Evolutionary conservation across 2,329 filamentous ascomycete species (phyloP).

Genomic region (Cordyceps farinosa): DNA sequence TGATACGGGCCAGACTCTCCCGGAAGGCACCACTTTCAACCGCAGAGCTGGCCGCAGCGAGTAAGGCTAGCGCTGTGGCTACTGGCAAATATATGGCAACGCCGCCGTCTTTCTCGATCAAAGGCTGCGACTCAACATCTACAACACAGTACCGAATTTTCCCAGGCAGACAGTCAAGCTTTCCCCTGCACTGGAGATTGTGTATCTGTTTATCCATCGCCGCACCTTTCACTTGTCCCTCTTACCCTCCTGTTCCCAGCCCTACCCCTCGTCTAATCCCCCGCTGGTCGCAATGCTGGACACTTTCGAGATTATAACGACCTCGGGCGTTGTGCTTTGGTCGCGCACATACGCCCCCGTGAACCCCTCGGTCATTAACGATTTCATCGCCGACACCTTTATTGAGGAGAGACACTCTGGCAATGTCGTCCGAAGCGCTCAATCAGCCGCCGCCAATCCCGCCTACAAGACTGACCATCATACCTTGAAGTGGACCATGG

Average conservation of each 20-base stretch:
- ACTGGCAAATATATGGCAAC: slow-evolving; percentile 4
- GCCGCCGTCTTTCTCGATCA: neutral
- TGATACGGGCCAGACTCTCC: slow-evolving; percentile 14
- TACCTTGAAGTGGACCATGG: slow-evolving; percentile 87
- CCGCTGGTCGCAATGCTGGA: slow-evolving; percentile 68
- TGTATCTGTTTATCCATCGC: neutral
- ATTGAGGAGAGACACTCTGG: slow-evolving; percentile 83
- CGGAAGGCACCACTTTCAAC: slow-evolving; percentile 8
- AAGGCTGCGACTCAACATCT: slow-evolving; percentile 1
- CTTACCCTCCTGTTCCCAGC: neutral
- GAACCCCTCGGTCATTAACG: slow-evolving; percentile 82
- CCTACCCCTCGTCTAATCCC: slow-evolving; percentile 12
- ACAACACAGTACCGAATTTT: neutral
- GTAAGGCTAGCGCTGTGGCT: slow-evolving; percentile 4
- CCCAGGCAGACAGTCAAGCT: neutral
- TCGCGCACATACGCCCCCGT: slow-evolving; percentile 80
- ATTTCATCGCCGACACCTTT: slow-evolving; percentile 92
- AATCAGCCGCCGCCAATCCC: slow-evolving; percentile 61
- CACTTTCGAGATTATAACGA: slow-evolving; percentile 93
- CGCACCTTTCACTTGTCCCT: neutral
- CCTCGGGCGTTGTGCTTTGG: slow-evolving; percentile 95
- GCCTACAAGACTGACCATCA: slow-evolving; percentile 89
- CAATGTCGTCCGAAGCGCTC: slow-evolving; percentile 55
- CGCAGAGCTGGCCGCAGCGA: neutral
- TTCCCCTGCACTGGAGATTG: neutral